Base-by-base conservation (phyloP, 2,329 filamentous ascomycete genomes). In the Huntiella bhutanensis region DNA sequence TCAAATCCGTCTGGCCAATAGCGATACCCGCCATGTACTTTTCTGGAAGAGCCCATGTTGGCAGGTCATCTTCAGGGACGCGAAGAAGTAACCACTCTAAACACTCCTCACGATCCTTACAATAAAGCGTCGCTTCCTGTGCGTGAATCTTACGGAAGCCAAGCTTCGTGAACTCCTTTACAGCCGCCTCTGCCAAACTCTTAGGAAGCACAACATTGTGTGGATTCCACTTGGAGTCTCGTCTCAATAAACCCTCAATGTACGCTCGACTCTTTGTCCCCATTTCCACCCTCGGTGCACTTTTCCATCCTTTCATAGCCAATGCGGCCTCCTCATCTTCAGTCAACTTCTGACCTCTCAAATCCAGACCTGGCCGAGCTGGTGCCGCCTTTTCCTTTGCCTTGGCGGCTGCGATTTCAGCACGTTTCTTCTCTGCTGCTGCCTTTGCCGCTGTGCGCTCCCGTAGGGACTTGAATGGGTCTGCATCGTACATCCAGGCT, bases 31-130 rank as follows among this genome's bases (percentile, higher is more conserved):
- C 88, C 8, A 82, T 78, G 59, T 98, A 98, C 51, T 79, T 82
- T 61, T 92, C 87, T 0, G 91, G 91, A 37, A 98, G 65, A 54
- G 84, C 84, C 86, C 88, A 96, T 5, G 73, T 68, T 1, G 91
- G 91, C n/a, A 96, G 65, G 56, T 96, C 91, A 58, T 98, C 91
- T 58, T 98, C 91, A 1, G 91, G 91, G 2, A 98, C 86, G 61
- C 98, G 88, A 44, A 96, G 87, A 42, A 98, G 71, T 12, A 98
- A 70, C 91, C 91, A 98, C 59, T 96, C 88, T 2, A 98, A 69
- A 12, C 85, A 80, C 62, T 98, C 91, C 58, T 95, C 87, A 28
- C 81, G 73, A 58, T 94, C 86, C 60, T 88, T 92, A 64, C 87
- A 95, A 55, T 87, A 77, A 39, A 76, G 76, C 1, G 82, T 75